These are phyloP conservation scores for Lecanoromycetidae sp. DNA, from an alignment of 2,329 filamentous ascomycete genomes.

Conservation along the genomic window DNA sequence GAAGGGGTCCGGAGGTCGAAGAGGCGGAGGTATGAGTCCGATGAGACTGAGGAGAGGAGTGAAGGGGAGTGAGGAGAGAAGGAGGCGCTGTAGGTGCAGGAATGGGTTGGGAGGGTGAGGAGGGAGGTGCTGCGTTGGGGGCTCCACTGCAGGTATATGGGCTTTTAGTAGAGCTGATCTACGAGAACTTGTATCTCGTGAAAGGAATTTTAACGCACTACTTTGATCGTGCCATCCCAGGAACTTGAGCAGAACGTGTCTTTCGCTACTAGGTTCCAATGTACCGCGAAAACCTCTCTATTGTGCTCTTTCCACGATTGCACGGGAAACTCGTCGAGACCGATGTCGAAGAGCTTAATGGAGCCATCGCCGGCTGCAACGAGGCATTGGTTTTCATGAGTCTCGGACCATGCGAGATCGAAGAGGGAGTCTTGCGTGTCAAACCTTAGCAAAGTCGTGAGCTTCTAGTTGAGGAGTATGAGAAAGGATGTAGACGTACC, in stretches of 20 bases:
- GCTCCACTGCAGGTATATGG: too few species aligned
- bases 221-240: conserved; percentile 93
- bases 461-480: background rate
- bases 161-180: background rate
- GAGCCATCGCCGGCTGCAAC: conserved; percentile 86
- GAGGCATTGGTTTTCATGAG: conserved; percentile 88
- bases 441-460: conserved; percentile 45
- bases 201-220: conserved; percentile 36
- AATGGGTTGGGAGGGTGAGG: conserved; percentile 77
- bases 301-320: conserved; percentile 90
- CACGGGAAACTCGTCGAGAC: conserved; percentile 69
- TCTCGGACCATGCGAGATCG: conserved; percentile 88
- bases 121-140: conserved; percentile 64
- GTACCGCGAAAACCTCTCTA: conserved; percentile 80
- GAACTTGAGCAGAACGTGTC: conserved; percentile 82
- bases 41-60: conserved; percentile 74
- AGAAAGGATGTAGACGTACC: conserved; percentile 36
- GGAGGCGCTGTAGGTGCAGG: conserved; percentile 84
- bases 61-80: conserved; percentile 82
- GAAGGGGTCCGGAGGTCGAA: conserved; percentile 85
- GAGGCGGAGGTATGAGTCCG: conserved; percentile 77
- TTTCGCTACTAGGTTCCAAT: conserved; percentile 86
- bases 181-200: too few species aligned
- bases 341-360: conserved; percentile 85
- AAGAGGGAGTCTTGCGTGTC: conserved; percentile 96